phyloP scores from a whole-genome alignment of 495 filamentous ascomycete genomes.

The Lophium mytilinum region DNA sequence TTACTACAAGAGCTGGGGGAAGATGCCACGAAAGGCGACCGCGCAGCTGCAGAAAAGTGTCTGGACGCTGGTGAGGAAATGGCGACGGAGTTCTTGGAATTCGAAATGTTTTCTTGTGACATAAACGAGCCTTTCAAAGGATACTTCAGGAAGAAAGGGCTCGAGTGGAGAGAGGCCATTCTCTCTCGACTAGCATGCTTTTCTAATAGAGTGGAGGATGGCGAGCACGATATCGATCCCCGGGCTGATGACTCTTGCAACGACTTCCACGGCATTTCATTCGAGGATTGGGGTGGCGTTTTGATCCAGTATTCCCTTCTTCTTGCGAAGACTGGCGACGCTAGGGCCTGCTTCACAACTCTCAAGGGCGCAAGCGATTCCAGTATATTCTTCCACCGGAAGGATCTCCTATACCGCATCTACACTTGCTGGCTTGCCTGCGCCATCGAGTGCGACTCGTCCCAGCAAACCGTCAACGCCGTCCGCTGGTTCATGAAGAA shows the following conservation, averaged over 20 bases:
- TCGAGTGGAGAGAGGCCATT: not conserved
- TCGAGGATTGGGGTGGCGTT: slow-evolving; percentile 80
- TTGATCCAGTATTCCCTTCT: slow-evolving; percentile 78
- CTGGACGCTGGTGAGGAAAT: slow-evolving; percentile 64
- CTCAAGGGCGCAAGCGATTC: slow-evolving; percentile 66
- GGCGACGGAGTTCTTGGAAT: slow-evolving; percentile 68
- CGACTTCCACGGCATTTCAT: slow-evolving; percentile 69
- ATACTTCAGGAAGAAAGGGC: not conserved
- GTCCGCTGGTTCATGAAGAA: slow-evolving; percentile 81
- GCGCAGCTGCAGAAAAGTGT: slow-evolving; percentile 53
- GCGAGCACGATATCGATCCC: not conserved
- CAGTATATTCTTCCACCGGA: slow-evolving; percentile 66
- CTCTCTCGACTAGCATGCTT: not conserved
- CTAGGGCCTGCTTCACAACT: slow-evolving; percentile 64
- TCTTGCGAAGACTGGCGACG: slow-evolving; percentile 51
- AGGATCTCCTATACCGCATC: slow-evolving; percentile 49
- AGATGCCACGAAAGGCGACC: slow-evolving; percentile 43
- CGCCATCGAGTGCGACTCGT: slow-evolving; percentile 70
- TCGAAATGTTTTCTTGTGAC: slow-evolving; percentile 62
- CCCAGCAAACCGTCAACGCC: slow-evolving; percentile 57
- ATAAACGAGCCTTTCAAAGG: slow-evolving; percentile 40
- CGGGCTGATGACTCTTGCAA: slow-evolving; percentile 15
- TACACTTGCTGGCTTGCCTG: slow-evolving; percentile 85
- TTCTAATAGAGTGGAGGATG: not conserved
- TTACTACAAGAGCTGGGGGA: slow-evolving; percentile 32